Evolutionary conservation across 305 asterid genomes (phyloP), one percentile per base, ranked within the genome.

Genomic region (Rubia peregrina): DNA sequence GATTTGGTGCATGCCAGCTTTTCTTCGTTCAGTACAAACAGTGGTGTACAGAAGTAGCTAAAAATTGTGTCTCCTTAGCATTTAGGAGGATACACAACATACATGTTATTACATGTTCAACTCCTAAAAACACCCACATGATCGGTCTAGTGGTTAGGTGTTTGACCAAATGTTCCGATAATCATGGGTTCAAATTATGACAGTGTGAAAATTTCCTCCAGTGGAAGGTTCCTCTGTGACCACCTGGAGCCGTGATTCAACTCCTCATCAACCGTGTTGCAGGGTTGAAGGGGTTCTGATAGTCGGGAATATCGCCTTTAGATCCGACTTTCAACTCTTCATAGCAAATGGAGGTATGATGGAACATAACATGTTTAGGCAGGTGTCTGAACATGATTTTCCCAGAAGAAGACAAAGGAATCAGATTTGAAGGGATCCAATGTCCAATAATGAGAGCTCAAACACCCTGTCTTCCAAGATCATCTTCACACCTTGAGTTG

Each of bases 391-490:
- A 36, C 33, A 36, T 14, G 22, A 24, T 30, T 30, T 11, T 41
- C 40, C 24, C 44, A 59, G 21, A 12, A 36, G 51, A 60, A 3
- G 19, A 1, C 10, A 19, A n/a, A 14, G 48, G 51, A 53, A 12
- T 33, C 33, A n/a, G 38, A 21, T 53, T n/a, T 19, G n/a, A 43
- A 22, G 4, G 22, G 46, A 51, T 64, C 33, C 56, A 24, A 51
- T 72, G 42, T 1, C 12, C 26, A 7, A 77, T 78, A 80, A 92
- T 0, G 92, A 85, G 74, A 87, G 91, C 78, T 85, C 89, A 1
- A 89, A 78, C 61, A 88, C 84, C 83, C 95, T 91, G 61, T 87
- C 95, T 85, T 91, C 97, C 85, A 91, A 77, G 65, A 88, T 87
- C 87, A 85, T 86, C 75, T 19, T 19, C 30, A 91, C 90, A 21